Evolutionary conservation across 371 early-diverging fungal species (phyloP).

Genomic region (Coemansia sp.): DNA sequence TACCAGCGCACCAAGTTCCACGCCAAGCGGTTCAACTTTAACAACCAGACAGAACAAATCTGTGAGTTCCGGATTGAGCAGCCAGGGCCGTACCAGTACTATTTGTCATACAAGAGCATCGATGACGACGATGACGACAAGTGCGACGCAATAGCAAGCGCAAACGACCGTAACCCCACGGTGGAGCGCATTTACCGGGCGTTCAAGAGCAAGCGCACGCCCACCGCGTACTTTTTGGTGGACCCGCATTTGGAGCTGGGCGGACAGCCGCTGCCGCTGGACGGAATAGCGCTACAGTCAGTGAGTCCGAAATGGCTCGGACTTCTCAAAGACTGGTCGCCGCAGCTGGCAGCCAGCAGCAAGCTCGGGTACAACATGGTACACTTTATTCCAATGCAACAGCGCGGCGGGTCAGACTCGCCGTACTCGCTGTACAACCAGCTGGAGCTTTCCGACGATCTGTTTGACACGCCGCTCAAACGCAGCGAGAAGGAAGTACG

Average conservation of each 20-base stretch:
- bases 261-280: constrained; percentile 54
- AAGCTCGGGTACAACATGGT: constrained; percentile 92
- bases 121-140: constrained; percentile 30
- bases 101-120: constrained; percentile 64
- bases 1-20: constrained; percentile 43
- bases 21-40: constrained; percentile 39
- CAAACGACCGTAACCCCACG: constrained; percentile 16
- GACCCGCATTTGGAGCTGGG: constrained; percentile 71
- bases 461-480: constrained; percentile 63
- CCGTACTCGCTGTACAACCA: constrained; percentile 95
- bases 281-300: constrained; percentile 83
- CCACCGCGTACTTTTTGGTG: constrained; percentile 68
- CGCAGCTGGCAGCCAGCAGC: constrained; percentile 65
- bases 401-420: constrained; percentile 86
- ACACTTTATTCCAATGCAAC: constrained; percentile 92
- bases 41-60: constrained; percentile 58
- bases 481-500: constrained; percentile 58
- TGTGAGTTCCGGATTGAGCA: constrained; percentile 65
- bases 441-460: constrained; percentile 75
- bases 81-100: constrained; percentile 88
- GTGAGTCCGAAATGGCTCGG: constrained; percentile 96
- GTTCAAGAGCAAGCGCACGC: constrained; percentile 32
- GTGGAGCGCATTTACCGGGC: constrained; percentile 40
- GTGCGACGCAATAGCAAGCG: constrained; percentile 17
- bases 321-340: constrained; percentile 72